Conservation (phyloP, 2,329 filamentous ascomycete species). For the Phialophora verrucosa region DNA sequence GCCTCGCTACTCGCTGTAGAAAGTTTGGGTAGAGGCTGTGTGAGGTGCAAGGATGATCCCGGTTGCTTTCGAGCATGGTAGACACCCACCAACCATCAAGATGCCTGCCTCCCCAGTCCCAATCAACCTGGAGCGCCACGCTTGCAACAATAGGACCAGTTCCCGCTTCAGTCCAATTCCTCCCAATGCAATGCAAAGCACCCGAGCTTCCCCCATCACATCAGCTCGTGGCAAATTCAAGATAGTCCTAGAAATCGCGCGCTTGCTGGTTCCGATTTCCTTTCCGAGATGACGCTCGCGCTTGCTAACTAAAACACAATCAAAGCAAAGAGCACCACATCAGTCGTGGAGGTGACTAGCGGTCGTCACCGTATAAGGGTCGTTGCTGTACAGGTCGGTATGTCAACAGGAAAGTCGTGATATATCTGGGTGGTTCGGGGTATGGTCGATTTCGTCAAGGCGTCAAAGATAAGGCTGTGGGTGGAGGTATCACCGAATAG, state of each 20-base stretch:
- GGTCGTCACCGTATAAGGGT: background rate
- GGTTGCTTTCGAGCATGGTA: background rate
- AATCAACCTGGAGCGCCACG: slow-evolving; percentile 15
- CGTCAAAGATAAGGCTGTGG: background rate
- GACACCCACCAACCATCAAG: background rate
- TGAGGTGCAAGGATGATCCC: background rate
- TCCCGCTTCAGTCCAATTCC: slow-evolving; percentile 3
- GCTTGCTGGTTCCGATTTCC: slow-evolving; percentile 15
- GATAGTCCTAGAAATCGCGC: slow-evolving; percentile 17
- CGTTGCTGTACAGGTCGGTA: slow-evolving; percentile 13
- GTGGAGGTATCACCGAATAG: slow-evolving; percentile 65
- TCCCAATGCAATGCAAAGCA: slow-evolving; percentile 1
- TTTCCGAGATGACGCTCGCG: slow-evolving; percentile 9
- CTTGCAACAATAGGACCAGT: slow-evolving; percentile 15
- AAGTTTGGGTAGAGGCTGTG: background rate
- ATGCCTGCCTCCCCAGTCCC: background rate
- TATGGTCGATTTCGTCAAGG: slow-evolving; percentile 3
- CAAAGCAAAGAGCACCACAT: slow-evolving; percentile 8
- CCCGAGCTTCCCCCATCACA: slow-evolving; percentile 1
- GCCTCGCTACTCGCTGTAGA: background rate
- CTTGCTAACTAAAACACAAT: slow-evolving; percentile 17
- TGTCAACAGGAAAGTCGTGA: slow-evolving; percentile 2
- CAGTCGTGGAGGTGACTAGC: slow-evolving; percentile 10
- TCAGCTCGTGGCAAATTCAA: slow-evolving; percentile 21
- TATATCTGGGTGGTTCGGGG: slow-evolving; percentile 1